Conservation (phyloP, 2,329 filamentous ascomycete species). For the Pseudogymnoascus sp. region DNA sequence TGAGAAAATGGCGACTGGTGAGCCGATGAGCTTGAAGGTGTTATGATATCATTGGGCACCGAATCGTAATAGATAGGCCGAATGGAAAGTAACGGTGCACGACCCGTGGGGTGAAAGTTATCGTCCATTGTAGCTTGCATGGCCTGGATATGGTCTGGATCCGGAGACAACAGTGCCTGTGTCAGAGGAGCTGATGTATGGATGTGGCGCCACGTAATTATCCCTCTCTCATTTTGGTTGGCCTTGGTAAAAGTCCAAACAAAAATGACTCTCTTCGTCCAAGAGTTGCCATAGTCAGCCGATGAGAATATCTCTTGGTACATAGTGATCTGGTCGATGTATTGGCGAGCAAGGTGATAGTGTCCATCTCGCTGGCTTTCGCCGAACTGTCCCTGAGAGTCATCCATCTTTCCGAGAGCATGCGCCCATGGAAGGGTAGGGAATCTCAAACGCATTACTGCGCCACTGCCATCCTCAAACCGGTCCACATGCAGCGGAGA, state of each 20-base stretch:
- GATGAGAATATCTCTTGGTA: slow-evolving; percentile 57
- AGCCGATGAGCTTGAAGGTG: not conserved
- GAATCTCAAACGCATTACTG: slow-evolving; percentile 24
- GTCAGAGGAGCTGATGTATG: slow-evolving; percentile 19
- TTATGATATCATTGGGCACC: not conserved
- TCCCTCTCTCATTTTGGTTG: slow-evolving; percentile 41
- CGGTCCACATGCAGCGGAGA: slow-evolving; percentile 13
- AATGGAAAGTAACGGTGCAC: not conserved
- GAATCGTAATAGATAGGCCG: not conserved
- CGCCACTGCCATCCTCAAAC: slow-evolving; percentile 17
- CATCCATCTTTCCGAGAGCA: slow-evolving; percentile 23
- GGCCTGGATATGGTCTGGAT: slow-evolving; percentile 14
- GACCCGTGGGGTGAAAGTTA: not conserved
- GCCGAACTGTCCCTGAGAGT: slow-evolving; percentile 21
- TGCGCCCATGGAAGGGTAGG: slow-evolving; percentile 27
- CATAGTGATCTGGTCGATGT: slow-evolving; percentile 55
- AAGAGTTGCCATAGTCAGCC: slow-evolving; percentile 37
- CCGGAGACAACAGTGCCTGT: slow-evolving; percentile 24
- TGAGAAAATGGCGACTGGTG: not conserved
- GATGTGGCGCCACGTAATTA: slow-evolving; percentile 53
- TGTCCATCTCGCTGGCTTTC: slow-evolving; percentile 40
- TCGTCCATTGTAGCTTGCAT: not conserved
- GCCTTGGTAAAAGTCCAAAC: slow-evolving; percentile 54
- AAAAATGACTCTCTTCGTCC: slow-evolving; percentile 50
- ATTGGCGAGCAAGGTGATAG: slow-evolving; percentile 39